Conservation (phyloP, 176 grass and related monocot species). For the Aegilops sharonensis region DNA sequence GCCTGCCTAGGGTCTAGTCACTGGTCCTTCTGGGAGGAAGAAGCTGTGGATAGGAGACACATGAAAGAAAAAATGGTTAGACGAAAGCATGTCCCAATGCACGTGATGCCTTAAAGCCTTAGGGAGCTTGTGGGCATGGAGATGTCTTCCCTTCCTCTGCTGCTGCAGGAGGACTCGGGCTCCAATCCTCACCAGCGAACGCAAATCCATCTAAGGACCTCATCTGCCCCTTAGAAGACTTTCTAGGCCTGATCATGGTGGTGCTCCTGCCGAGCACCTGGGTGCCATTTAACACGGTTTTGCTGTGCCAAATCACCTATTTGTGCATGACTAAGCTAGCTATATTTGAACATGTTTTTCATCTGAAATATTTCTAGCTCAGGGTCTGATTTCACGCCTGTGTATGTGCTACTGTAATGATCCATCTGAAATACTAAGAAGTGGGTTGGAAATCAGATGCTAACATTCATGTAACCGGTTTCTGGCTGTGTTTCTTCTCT, state of each 20-base stretch:
- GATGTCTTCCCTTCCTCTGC: neutral
- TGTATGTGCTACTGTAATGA: neutral
- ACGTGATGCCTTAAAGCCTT: neutral
- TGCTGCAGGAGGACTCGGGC: neutral
- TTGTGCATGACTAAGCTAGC: neutral
- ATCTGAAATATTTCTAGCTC: slow-evolving; percentile 4
- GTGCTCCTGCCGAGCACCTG: neutral
- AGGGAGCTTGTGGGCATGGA: neutral
- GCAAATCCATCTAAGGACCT: neutral
- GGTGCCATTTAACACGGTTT: neutral
- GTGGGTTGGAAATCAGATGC: neutral
- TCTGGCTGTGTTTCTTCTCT: neutral
- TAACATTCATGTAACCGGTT: neutral
- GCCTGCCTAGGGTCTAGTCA: neutral
- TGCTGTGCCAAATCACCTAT: neutral
- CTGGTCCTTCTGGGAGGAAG: neutral
- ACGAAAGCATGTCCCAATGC: neutral
- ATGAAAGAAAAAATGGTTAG: neutral
- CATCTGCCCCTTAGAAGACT: neutral
- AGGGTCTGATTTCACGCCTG: neutral
- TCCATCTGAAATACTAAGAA: neutral
- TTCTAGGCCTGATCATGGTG: neutral
- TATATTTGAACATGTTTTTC: slow-evolving; percentile 4
- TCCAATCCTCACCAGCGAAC: neutral
- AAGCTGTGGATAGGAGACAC: neutral